Percentiles rank a stretch among this genome's conserved stretches.
phyloP scores from a whole-genome alignment of 441 rosid genomes.

The Populus hybrid region DNA sequence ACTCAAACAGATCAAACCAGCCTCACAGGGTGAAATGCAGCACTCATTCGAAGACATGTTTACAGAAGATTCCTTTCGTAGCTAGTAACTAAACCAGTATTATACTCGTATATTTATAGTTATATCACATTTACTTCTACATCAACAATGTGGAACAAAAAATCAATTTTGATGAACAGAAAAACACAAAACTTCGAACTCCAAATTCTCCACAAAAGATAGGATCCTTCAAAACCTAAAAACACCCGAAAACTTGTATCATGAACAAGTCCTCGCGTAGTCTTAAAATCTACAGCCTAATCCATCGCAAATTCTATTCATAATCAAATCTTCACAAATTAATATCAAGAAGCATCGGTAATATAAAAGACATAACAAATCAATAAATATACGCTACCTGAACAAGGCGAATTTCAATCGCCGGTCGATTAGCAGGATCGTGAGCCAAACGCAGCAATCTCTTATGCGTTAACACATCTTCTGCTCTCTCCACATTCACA shows the following conservation, averaged over 20 bases:
- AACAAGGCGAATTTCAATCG: slow-evolving; percentile 74
- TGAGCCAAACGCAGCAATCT: slow-evolving; percentile 74
- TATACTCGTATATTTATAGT: neutral
- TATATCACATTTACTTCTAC: neutral
- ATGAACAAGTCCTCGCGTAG: neutral
- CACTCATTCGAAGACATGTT: neutral
- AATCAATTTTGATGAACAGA: neutral
- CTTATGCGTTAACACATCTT: slow-evolving; percentile 62
- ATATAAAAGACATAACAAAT: neutral
- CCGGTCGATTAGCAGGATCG: slow-evolving; percentile 70
- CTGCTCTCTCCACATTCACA: too few relatives aligned
- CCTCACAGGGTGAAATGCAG: too few relatives aligned
- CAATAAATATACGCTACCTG: slow-evolving; percentile 41
- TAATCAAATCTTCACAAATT: neutral
- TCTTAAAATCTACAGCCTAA: neutral
- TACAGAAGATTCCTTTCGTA: neutral
- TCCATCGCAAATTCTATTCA: neutral
- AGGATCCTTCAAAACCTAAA: neutral
- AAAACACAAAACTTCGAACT: neutral
- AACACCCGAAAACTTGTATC: neutral
- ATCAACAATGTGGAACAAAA: neutral
- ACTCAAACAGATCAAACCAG: neutral
- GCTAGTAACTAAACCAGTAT: neutral
- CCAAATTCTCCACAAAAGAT: neutral
- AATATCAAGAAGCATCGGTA: neutral